Evolutionary conservation across 2,329 filamentous ascomycete species (phyloP).

Genomic region (Monilinia polystroma): DNA sequence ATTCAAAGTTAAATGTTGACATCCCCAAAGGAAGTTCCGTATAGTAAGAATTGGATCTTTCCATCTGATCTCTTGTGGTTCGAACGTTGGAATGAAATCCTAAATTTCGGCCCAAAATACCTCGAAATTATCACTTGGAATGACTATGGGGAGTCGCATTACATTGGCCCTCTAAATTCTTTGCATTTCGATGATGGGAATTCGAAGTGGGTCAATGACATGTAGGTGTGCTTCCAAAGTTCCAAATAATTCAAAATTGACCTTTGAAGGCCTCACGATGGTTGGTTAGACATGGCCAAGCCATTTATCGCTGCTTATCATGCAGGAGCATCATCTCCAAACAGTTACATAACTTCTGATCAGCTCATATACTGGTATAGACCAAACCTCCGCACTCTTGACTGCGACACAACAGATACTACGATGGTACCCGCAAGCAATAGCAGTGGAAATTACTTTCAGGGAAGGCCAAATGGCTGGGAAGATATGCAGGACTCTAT

Average conservation of each 20-base stretch:
- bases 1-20: conserved; percentile 43
- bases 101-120: conserved; percentile 44
- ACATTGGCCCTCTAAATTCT: conserved; percentile 49
- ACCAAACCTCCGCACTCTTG: conserved; percentile 36
- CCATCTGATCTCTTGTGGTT: conserved; percentile 44
- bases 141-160: conserved; percentile 54
- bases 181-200: conserved; percentile 36
- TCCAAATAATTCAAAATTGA: not conserved
- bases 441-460: conserved; percentile 30
- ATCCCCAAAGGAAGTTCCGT: conserved; percentile 32
- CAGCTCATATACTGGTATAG: conserved; percentile 46
- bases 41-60: conserved; percentile 46
- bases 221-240: conserved; percentile 22
- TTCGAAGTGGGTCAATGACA: conserved; percentile 43
- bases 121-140: conserved; percentile 50
- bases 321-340: conserved; percentile 25
- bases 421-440: conserved; percentile 35
- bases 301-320: conserved; percentile 33
- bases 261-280: conserved; percentile 46
- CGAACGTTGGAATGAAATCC: conserved; percentile 45
- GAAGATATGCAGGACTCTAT: conserved; percentile 38
- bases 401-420: conserved; percentile 40
- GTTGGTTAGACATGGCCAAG: conserved; percentile 43
- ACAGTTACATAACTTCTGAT: conserved; percentile 33
- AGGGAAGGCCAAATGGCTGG: conserved; percentile 34